phyloP scores from a whole-genome alignment of 83 land plant species.

The Larix sibirica region DNA sequence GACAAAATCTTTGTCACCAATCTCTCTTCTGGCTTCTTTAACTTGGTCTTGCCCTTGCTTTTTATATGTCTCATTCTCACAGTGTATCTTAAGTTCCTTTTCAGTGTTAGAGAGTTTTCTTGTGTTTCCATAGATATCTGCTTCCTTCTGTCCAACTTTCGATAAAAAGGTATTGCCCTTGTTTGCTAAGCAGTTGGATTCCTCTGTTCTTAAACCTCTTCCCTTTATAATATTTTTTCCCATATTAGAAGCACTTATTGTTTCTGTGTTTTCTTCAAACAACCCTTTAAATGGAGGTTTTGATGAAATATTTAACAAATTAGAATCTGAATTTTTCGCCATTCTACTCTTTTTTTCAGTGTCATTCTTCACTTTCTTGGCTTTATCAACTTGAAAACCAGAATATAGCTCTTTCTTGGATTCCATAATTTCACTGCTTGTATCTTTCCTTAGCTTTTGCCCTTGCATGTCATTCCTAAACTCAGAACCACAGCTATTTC shows the following conservation, averaged over 20 bases:
- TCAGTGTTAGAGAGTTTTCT: background rate
- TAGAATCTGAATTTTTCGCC: background rate
- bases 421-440: background rate
- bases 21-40: background rate
- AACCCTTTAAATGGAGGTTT: background rate
- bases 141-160: background rate
- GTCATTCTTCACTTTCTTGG: slow-evolving; percentile 2
- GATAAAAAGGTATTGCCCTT: background rate
- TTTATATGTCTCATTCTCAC: background rate
- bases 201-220: background rate
- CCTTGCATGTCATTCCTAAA: background rate
- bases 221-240: background rate
- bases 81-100: background rate
- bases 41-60: background rate
- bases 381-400: background rate
- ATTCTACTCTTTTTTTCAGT: background rate
- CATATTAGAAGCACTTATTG: background rate
- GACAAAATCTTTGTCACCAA: too few species aligned
- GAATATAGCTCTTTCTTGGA: background rate
- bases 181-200: background rate
- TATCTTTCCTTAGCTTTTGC: background rate
- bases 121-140: background rate
- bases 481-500: background rate
- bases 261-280: background rate
- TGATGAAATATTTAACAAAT: background rate